These are phyloP conservation scores for Debaryomyces fabryi DNA, from an alignment of 1,139 yeast species.

Conservation along the genomic window DNA sequence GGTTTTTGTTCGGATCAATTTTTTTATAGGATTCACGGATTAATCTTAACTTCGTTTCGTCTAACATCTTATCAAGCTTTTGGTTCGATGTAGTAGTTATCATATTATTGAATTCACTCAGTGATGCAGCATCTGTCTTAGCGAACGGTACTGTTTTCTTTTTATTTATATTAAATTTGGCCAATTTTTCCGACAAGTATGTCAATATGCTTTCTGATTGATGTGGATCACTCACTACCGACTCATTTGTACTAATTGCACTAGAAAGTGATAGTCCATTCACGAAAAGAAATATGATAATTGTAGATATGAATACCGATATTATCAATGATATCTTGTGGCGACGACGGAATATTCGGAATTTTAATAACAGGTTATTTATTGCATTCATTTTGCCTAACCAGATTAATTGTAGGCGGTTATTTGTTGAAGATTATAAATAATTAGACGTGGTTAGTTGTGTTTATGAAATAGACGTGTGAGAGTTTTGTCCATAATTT, in stretches of 20 bases:
- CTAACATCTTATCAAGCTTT: slow-evolving; percentile 5
- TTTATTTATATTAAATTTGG: slow-evolving; percentile 3
- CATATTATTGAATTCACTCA: slow-evolving; percentile 13
- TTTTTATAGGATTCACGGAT: slow-evolving; percentile 15
- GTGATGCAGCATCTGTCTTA: slow-evolving; percentile 19
- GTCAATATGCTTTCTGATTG: slow-evolving; percentile 9
- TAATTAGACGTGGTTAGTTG: background rate
- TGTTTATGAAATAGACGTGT: background rate
- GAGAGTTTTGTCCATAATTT: background rate
- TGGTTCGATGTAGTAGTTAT: slow-evolving; percentile 8
- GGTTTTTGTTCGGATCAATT: slow-evolving; percentile 16
- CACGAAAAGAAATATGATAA: background rate
- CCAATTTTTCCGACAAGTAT: background rate
- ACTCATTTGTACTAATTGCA: slow-evolving; percentile 3
- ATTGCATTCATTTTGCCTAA: background rate
- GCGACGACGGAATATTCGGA: slow-evolving; percentile 5
- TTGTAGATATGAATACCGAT: background rate
- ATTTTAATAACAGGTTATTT: background rate
- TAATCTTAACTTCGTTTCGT: slow-evolving; percentile 16
- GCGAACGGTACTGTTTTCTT: slow-evolving; percentile 24
- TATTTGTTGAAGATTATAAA: background rate
- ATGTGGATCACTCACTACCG: slow-evolving; percentile 14
- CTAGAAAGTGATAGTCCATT: slow-evolving; percentile 2
- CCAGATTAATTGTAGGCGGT: background rate
- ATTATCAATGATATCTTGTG: slow-evolving; percentile 1